Evolutionary conservation across 73 alveolate genomes (phyloP).

Genomic region (Stentor roeselii): DNA sequence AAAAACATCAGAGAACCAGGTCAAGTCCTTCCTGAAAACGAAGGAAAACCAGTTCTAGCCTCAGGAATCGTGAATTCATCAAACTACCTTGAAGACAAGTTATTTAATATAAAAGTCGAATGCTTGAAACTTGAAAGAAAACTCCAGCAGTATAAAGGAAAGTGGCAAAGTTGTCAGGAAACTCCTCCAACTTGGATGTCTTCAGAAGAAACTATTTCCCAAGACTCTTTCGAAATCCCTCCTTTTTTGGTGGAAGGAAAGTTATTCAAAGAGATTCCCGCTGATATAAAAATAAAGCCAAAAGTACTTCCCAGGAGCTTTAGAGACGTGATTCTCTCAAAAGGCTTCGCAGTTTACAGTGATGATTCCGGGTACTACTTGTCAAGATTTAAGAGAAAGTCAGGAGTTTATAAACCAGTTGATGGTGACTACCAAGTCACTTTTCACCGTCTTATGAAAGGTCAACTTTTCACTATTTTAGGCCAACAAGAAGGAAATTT

Average conservation of each 20-base stretch:
- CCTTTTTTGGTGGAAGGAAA: neutral
- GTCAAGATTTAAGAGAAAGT: neutral
- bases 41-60: neutral
- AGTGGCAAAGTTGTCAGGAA: neutral
- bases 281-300: neutral
- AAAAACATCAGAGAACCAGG: neutral
- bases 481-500: neutral
- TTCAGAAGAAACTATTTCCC: neutral
- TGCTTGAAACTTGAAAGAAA: neutral
- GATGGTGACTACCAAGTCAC: neutral
- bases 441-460: too few species aligned
- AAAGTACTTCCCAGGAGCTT: neutral
- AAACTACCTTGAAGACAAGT: neutral
- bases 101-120: neutral
- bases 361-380: neutral
- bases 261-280: neutral
- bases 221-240: neutral
- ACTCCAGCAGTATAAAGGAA: neutral
- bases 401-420: neutral
- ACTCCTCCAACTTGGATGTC: too few species aligned
- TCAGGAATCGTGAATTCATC: neutral
- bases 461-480: too few species aligned
- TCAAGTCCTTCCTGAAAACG: neutral
- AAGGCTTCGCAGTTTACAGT: neutral
- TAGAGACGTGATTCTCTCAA: neutral